Conservation (phyloP, 2,329 filamentous ascomycete species). For the Trichoderma sp. region DNA sequence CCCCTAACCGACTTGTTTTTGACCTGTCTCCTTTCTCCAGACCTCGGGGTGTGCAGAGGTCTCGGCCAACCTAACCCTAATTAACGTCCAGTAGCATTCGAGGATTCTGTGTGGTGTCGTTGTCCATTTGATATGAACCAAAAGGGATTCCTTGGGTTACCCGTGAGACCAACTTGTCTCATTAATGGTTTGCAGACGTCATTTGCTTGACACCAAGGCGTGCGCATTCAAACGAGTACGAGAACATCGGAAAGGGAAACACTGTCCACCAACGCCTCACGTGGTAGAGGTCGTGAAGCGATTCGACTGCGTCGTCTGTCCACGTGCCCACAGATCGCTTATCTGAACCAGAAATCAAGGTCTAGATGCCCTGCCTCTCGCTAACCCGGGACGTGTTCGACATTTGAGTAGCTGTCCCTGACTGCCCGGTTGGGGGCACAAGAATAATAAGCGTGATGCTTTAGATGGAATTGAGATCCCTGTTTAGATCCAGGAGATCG, state of each 20-base stretch:
- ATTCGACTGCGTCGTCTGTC: background rate
- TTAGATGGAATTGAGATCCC: conserved; percentile 1
- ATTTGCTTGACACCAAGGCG: background rate
- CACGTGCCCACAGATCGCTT: conserved; percentile 6
- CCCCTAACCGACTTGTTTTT: background rate
- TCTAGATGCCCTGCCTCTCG: background rate
- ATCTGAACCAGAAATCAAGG: background rate
- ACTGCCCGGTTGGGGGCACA: background rate
- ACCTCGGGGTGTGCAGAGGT: background rate
- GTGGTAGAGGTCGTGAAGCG: background rate
- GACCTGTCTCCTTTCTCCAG: background rate
- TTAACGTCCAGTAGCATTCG: background rate
- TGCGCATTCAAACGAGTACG: background rate
- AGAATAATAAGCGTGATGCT: background rate
- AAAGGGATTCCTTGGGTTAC: background rate
- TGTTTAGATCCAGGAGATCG: conserved; percentile 12
- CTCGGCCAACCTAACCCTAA: background rate
- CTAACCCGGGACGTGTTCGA: background rate
- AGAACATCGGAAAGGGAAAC: background rate
- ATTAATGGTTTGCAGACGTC: background rate
- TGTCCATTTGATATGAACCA: background rate
- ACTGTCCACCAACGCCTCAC: background rate
- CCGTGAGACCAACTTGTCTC: background rate
- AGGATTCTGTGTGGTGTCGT: background rate
- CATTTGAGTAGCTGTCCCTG: background rate